These are phyloP conservation scores for Pyrenochaeta sp. DNA, from an alignment of 2,329 filamentous ascomycete species.

Conservation along the genomic window DNA sequence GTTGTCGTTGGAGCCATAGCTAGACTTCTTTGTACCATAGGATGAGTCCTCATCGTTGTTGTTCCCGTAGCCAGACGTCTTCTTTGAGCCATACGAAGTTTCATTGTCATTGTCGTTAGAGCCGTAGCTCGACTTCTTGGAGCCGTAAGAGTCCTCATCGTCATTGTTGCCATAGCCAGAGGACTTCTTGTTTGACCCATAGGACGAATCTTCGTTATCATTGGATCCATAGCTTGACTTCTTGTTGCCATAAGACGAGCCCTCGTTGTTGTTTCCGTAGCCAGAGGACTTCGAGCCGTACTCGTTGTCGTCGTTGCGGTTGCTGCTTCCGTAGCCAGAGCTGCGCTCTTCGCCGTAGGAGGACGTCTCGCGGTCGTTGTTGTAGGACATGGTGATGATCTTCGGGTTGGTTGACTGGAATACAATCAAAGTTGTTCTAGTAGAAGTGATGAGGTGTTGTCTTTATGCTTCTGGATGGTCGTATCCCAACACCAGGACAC, in stretches of 20 bases:
- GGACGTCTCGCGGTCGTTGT: constrained; percentile 8
- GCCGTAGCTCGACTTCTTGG: neutral
- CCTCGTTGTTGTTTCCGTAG: constrained; percentile 13
- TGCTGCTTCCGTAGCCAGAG: constrained; percentile 13
- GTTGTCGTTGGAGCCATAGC: constrained; percentile 1
- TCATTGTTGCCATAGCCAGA: constrained; percentile 1
- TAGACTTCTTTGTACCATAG: constrained; percentile 3
- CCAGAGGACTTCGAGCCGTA: constrained; percentile 13
- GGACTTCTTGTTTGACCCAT: neutral
- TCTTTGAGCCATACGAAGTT: constrained; percentile 14
- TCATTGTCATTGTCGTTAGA: constrained; percentile 1
- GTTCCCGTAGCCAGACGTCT: constrained; percentile 2
- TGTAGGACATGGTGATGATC: constrained; percentile 15
- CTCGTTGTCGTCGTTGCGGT: constrained; percentile 8
- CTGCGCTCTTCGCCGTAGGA: constrained; percentile 1
- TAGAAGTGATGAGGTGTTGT: neutral
- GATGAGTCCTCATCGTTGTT: constrained; percentile 5
- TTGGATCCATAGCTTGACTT: constrained; percentile 14
- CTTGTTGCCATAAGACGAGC: constrained; percentile 17
- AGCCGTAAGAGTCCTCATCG: neutral
- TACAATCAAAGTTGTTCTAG: neutral
- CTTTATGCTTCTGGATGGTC: neutral
- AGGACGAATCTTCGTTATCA: constrained; percentile 9
- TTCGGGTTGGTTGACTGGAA: neutral
- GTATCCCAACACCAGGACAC: neutral